Conservation (phyloP, 768 basidiomycete species). For the Albatrellus ellisii region DNA sequence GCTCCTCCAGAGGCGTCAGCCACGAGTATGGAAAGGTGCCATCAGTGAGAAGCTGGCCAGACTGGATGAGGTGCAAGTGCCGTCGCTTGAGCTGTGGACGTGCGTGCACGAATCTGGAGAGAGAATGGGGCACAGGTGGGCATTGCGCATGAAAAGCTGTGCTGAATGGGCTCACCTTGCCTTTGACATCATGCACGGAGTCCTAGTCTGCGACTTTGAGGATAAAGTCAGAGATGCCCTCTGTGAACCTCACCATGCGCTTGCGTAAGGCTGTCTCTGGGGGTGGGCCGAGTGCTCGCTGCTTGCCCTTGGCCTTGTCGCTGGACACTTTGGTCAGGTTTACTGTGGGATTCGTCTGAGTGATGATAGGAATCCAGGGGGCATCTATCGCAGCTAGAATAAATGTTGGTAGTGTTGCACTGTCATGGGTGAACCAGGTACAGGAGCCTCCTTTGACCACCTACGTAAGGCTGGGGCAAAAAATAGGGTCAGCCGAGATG, state of each 20-base stretch:
- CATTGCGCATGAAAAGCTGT: background rate
- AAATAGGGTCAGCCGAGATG: too few relatives aligned
- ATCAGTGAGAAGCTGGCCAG: conserved; percentile 76
- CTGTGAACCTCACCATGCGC: conserved; percentile 78
- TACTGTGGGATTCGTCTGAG: too few relatives aligned
- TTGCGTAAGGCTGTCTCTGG: conserved; percentile 25
- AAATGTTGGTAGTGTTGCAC: too few relatives aligned
- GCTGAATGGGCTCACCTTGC: conserved; percentile 43
- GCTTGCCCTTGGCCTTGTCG: conserved; percentile 80
- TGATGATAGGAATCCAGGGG: too few relatives aligned
- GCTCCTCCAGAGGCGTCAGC: conserved; percentile 46
- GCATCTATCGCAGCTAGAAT: too few relatives aligned
- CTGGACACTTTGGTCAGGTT: too few relatives aligned
- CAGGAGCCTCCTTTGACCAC: too few relatives aligned
- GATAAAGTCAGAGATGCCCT: conserved; percentile 63
- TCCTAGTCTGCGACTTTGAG: conserved; percentile 52
- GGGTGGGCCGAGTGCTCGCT: conserved; percentile 39
- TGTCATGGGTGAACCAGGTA: too few relatives aligned
- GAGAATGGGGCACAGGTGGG: conserved; percentile 1
- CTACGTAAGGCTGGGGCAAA: too few relatives aligned
- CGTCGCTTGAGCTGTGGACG: conserved; percentile 51
- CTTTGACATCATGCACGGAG: conserved; percentile 65
- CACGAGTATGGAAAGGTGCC: conserved; percentile 58
- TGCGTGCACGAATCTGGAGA: conserved; percentile 49
- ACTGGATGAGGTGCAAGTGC: conserved; percentile 76